Conservation (phyloP, 2,329 filamentous ascomycete genomes). For the Ophiostoma ulmi region DNA sequence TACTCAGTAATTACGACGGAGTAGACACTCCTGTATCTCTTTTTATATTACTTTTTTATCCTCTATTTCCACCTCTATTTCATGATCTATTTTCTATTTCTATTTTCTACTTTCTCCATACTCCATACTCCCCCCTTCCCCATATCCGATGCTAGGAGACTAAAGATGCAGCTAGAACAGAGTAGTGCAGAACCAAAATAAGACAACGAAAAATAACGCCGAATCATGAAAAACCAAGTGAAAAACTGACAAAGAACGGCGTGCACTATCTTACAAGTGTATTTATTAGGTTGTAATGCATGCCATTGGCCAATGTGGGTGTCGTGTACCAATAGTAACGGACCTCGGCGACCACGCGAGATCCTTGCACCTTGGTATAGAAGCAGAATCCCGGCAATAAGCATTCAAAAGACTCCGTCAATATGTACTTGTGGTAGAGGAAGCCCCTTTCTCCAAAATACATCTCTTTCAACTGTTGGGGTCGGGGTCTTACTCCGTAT, state of each 20-base stretch:
- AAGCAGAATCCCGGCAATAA: not conserved
- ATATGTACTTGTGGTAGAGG: not conserved
- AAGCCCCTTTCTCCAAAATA: not conserved
- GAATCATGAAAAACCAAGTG: not conserved
- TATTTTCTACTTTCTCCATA: too few species aligned
- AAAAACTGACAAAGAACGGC: not conserved
- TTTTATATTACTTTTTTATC: not conserved
- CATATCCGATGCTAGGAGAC: constrained; percentile 5
- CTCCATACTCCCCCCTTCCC: not conserved
- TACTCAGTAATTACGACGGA: too few species aligned
- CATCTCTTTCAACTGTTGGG: not conserved
- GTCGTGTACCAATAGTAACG: not conserved
- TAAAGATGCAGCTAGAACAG: not conserved
- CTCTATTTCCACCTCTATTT: not conserved
- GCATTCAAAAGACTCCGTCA: not conserved
- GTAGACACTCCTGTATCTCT: not conserved
- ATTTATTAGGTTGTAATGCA: not conserved
- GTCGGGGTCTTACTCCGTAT: not conserved
- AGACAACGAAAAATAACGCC: not conserved
- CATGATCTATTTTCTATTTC: too few species aligned
- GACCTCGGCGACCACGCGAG: constrained; percentile 6
- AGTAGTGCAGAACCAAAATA: not conserved
- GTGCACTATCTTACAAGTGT: not conserved
- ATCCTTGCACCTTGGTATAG: constrained; percentile 4
- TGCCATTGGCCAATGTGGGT: not conserved